A percentile compares a stretch with the other conserved stretches of the same genome.
These are phyloP conservation scores for Penicillium atrosanguineum DNA, from an alignment of 495 filamentous ascomycete species.

Conservation along the genomic window DNA sequence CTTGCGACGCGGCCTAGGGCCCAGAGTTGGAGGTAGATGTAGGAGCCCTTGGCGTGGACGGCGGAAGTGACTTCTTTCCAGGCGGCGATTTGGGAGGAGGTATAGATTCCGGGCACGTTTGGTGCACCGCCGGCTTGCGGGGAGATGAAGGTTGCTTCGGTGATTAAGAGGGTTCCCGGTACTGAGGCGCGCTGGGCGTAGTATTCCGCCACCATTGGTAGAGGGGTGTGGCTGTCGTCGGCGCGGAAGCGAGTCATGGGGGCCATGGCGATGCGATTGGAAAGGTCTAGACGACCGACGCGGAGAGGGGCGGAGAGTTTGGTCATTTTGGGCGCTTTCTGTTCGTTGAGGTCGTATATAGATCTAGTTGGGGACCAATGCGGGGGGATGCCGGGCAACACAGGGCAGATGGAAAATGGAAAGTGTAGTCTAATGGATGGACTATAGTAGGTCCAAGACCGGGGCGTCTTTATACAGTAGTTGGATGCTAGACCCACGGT, in stretches of 20 bases:
- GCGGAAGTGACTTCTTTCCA: conserved; percentile 64
- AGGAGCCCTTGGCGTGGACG: conserved; percentile 62
- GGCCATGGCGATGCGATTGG: conserved; percentile 49
- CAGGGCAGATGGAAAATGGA: neutral
- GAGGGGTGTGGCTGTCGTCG: conserved; percentile 41
- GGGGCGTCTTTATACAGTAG: neutral
- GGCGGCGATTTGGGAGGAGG: conserved; percentile 53
- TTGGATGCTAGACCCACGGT: neutral
- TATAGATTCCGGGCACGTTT: conserved; percentile 65
- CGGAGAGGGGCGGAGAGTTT: conserved; percentile 52
- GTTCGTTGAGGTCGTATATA: neutral
- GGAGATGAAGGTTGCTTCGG: conserved; percentile 65
- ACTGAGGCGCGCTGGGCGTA: conserved; percentile 49
- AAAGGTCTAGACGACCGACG: conserved; percentile 43
- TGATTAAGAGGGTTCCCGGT: conserved; percentile 50
- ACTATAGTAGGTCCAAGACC: neutral
- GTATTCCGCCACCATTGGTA: conserved; percentile 45
- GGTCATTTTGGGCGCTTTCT: conserved; percentile 14
- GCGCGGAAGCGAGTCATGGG: conserved; percentile 51
- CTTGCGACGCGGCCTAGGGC: conserved; percentile 59
- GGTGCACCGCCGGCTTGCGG: conserved; percentile 47
- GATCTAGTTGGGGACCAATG: neutral
- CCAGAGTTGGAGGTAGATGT: conserved; percentile 69
- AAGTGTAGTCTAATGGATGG: neutral
- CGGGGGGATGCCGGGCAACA: neutral